phyloP scores from a whole-genome alignment of 352 stramenopile genomes.

The Pythium apleroticum region DNA sequence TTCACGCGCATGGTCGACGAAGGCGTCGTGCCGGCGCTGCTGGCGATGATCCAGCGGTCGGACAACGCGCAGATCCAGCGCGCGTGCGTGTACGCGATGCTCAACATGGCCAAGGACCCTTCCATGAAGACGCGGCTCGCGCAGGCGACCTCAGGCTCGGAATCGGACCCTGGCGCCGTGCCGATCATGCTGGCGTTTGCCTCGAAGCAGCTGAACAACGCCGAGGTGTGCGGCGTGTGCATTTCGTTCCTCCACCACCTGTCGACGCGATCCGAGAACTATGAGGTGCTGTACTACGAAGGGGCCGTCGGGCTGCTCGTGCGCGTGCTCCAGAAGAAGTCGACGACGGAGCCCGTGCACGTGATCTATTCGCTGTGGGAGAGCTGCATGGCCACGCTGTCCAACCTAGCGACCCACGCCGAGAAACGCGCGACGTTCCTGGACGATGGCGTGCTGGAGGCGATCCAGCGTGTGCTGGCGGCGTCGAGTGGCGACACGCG shows the following conservation, averaged over 20 bases:
- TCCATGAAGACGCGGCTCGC: constrained; percentile 72
- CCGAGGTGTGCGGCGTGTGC: constrained; percentile 65
- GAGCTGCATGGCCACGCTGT: constrained; percentile 48
- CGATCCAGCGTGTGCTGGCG: constrained; percentile 60
- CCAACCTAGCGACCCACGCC: constrained; percentile 52
- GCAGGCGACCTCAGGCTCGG: constrained; percentile 20
- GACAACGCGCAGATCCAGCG: constrained; percentile 67
- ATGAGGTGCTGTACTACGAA: constrained; percentile 64
- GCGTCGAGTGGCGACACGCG: constrained; percentile 38
- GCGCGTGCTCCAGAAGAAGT: constrained; percentile 51
- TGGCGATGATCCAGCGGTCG: constrained; percentile 51
- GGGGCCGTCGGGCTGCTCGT: constrained; percentile 57
- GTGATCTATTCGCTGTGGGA: constrained; percentile 63
- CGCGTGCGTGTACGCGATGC: constrained; percentile 77
- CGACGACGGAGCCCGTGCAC: constrained; percentile 29
- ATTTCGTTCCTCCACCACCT: constrained; percentile 73
- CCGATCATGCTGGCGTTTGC: constrained; percentile 67
- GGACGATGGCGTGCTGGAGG: constrained; percentile 62
- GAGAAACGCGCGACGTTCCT: constrained; percentile 43
- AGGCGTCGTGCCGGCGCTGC: constrained; percentile 68
- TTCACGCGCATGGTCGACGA: constrained; percentile 76
- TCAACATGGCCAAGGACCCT: constrained; percentile 65
- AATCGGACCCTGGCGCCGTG: constrained; percentile 42
- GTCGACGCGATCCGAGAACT: constrained; percentile 63
- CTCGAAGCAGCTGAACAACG: constrained; percentile 51